Evolutionary conservation across 495 filamentous ascomycete species (phyloP), one percentile per base, ranked within the genome.

Genomic region (Cryomyces antarcticus): DNA sequence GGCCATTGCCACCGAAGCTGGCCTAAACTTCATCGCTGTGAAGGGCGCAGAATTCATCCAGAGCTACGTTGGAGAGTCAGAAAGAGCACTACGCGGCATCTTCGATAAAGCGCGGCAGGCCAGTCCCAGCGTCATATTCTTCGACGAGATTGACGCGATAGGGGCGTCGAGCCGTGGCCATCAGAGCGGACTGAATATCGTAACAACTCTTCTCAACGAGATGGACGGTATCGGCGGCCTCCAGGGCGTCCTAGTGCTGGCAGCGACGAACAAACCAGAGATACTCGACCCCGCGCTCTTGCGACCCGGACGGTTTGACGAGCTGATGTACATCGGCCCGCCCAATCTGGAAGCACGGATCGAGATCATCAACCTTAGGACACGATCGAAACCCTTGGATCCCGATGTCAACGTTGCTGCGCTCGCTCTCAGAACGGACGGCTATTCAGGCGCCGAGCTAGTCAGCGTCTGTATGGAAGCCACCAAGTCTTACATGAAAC

Each of bases 21-120:
- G 83, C 3, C 72, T 92, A 49, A 97, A 95, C 54, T 97, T 96
- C 58, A 72, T 97, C 59, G 81, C 87, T 24, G 82, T 97, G 31
- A 93, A 93, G 63, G 89, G 89, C n/a, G 82, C 85, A 30, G 89
- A 97, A 58, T 71, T 97, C 3, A 71, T 94, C 43, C 93, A 78
- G 61, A 95, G 92, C 85, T 97, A 95, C 60, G 86, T 97, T 24
- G 89, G 89, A 42, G 89, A 97, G 60, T 88, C 86, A 5, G 89
- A 97, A 62, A 77, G 87, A 6, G 76, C 80, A 28, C 67, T 97
- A 37, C 72, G 89, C 39, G 82, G 89, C 38, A 72, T 95, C 6
- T 97, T 97, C 59, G 70, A 77, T 41, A 83, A 85, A 49, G 89
- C 89, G 3, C 69, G 83, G 37, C 77, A 80, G 34, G 89, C 87